Base-by-base conservation (phyloP, 495 filamentous ascomycete species). In the Aspergillus ostianus region DNA sequence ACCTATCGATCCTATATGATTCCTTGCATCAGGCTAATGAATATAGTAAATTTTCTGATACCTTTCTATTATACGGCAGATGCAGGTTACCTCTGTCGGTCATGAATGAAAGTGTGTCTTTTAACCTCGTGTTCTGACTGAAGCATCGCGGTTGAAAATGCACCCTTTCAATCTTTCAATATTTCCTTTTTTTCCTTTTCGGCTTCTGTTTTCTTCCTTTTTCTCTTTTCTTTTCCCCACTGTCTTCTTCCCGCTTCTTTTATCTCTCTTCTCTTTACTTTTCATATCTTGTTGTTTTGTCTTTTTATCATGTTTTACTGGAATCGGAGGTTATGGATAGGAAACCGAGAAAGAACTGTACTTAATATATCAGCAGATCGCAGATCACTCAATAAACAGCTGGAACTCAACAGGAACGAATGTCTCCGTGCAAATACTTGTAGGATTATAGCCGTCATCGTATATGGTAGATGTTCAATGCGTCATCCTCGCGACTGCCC, bases 41-140 rank as follows among this genome's bases (percentile, higher is more conserved):
- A 48, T 6, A 17, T n/a, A 74, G 71, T 74, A 67, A 74, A 66
- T 56, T 17, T 32, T 32, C 26, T 51, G 50, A 48, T 59, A 53
- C 56, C 54, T 47, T 62, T 54, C 46, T 41, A 20, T 61, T 51
- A 20, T 26, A 36, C 36, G 10, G 44, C 41, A 49, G 48, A 30
- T 13, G 53, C 44, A 44, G 46, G 55, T 60, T 56, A 51, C 45
- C 49, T 59, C 52, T 54, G 52, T 23, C 19, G 32, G 41, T 20
- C 19, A 41, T 47, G 53, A 32, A 13, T 48, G 44, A 17, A 17
- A 30, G 17, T 3, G 15, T 17, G 45, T 51, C 55, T 15, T 29
- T 19, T 51, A 44, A 27, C 52, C 13, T 27, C 9, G 3, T 17
- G n/a, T n/a, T 41, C 23, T 5, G n/a, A 20, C 27, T 18, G 18